phyloP scores from a whole-genome alignment of 1,284 basidiomycete species.

The Marasmius fiardii region DNA sequence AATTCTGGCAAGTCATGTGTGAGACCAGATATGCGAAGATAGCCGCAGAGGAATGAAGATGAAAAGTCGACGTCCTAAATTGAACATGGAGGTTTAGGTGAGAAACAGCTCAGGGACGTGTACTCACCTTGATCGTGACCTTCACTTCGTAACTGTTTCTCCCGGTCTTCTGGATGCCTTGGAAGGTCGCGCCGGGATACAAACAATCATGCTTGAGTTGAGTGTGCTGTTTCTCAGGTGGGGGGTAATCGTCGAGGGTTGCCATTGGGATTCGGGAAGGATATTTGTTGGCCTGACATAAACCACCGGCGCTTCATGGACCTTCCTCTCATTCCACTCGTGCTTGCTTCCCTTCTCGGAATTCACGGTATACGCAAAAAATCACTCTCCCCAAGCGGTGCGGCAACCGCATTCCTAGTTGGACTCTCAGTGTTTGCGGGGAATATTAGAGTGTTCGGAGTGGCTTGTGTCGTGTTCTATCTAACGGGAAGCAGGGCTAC shows the following conservation, averaged over 20 bases:
- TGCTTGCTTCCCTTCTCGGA: constrained; percentile 35
- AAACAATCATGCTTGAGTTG: constrained; percentile 80
- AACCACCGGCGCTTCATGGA: too few species aligned
- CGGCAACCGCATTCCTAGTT: constrained; percentile 70
- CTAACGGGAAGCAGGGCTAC: constrained; percentile 81
- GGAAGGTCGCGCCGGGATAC: constrained; percentile 76
- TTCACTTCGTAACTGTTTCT: constrained; percentile 83
- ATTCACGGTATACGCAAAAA: constrained; percentile 44
- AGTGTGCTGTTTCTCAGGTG: too few species aligned
- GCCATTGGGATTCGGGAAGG: too few species aligned
- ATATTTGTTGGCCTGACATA: too few species aligned
- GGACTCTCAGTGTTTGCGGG: constrained; percentile 67
- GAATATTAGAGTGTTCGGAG: constrained; percentile 64
- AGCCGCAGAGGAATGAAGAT: constrained; percentile 82
- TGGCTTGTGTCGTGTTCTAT: constrained; percentile 80
- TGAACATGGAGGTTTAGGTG: constrained; percentile 2
- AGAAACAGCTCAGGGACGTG: not conserved
- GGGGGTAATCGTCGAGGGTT: too few species aligned
- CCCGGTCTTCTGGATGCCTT: constrained; percentile 81
- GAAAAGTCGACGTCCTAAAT: constrained; percentile 84
- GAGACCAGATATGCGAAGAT: constrained; percentile 84
- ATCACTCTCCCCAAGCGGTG: constrained; percentile 71
- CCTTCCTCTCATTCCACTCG: constrained; percentile 24
- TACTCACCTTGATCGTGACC: constrained; percentile 75
- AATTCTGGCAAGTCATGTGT: constrained; percentile 90